These are phyloP conservation scores for Tripterygium wilfordii DNA, from an alignment of 177 flowering plant species.

Conservation along the genomic window DNA sequence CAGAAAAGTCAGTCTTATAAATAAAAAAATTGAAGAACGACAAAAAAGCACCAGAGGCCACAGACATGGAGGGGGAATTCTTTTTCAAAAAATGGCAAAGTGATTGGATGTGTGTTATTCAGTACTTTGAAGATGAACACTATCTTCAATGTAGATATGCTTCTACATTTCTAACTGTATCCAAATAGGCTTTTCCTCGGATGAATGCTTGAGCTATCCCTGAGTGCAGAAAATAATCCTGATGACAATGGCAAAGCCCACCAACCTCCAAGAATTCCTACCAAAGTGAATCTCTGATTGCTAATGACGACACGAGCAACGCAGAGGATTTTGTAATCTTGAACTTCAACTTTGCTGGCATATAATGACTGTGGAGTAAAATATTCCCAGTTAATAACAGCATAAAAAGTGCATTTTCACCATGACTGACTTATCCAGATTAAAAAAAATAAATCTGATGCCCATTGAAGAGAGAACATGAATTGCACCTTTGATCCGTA, in stretches of 20 bases:
- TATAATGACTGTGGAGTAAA: constrained; percentile 29
- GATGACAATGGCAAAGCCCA: constrained; percentile 36
- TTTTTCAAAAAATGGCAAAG: too few relatives aligned
- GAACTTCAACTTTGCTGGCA: constrained; percentile 48
- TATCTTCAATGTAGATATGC: too few relatives aligned
- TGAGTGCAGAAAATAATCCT: constrained; percentile 3
- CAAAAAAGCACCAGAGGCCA: neutral
- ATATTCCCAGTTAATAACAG: constrained; percentile 1
- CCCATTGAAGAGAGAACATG: constrained; percentile 2
- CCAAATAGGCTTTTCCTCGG: constrained; percentile 5
- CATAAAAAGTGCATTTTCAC: neutral
- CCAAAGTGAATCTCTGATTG: constrained; percentile 25
- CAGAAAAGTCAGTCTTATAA: too few relatives aligned
- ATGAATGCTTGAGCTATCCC: neutral
- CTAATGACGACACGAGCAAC: constrained; percentile 37
- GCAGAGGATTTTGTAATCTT: constrained; percentile 42
- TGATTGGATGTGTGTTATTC: too few relatives aligned
- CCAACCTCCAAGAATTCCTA: constrained; percentile 62
- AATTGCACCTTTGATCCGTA: constrained; percentile 35
- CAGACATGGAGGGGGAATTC: neutral
- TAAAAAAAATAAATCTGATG: too few relatives aligned
- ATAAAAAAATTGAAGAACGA: too few relatives aligned
- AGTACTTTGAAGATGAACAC: too few relatives aligned
- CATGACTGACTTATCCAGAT: too few relatives aligned
- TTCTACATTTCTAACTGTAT: neutral